Evolutionary conservation across 495 filamentous ascomycete genomes (phyloP), one percentile per base, ranked within the genome.

Genomic region (Talaromyces thailandensis): DNA sequence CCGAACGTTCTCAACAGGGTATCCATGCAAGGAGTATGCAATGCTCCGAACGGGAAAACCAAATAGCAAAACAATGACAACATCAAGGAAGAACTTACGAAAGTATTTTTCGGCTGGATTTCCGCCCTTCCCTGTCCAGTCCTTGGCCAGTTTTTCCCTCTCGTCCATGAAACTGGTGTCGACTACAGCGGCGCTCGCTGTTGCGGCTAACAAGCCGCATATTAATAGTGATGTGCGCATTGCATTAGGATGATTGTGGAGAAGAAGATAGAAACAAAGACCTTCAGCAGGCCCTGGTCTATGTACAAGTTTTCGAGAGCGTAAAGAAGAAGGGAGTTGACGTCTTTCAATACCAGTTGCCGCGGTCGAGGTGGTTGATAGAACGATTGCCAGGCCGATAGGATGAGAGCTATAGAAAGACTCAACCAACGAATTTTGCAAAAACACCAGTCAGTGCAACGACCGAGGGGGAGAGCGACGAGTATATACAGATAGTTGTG

Each of bases 91-190:
- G 14, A 6, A 79, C 84, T 73, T 69, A 86, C 83, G 79, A 68
- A 85, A 86, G 65, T 86, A 86, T 76, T 86, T 86, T n/a, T 67
- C 69, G 12, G 68, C 73, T 6, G 78, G 78, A 67, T 82, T 78
- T 4, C 74, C 73, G 32, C 66, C 69, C 59, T 68, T 73, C 28
- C 77, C 79, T 55, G 77, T 76, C 68, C 79, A 80, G 48, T 81
- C 77, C 56, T 80, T 76, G 43, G 71, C 75, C 63, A 78, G 66
- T 51, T 64, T 70, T 11, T 74, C 67, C 60, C 79, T 68, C 56
- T 81, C 76, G 40, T 73, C 75, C 63, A 75, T 70, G 56, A 81
- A 81, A 66, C 76, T 65, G 29, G 71, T 67, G 40, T 76, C 66
- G 60, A 57, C 40, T 6, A 63, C 58, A 23, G 64, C 66, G 8